Percentiles rank a stretch among this genome's conserved stretches.
Evolutionary conservation across 1,139 yeast genomes (phyloP).

Genomic region (Taiozyma sp.): DNA sequence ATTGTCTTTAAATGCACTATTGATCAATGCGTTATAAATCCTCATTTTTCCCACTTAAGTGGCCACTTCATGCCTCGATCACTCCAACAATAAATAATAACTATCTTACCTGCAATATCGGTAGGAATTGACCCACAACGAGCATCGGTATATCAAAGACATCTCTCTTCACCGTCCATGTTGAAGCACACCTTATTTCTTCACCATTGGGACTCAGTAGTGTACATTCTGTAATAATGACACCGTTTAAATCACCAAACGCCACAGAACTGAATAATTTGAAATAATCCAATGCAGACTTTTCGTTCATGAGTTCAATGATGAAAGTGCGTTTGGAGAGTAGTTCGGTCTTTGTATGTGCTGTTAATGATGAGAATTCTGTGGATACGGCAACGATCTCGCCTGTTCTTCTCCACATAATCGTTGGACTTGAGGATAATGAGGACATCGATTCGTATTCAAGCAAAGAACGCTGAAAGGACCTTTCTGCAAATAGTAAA

Average conservation of each 20-base stretch:
- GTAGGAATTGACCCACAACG: slow-evolving; percentile 86
- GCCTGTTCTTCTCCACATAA: slow-evolving; percentile 76
- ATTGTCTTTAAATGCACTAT: too few relatives aligned
- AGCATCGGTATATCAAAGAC: slow-evolving; percentile 91
- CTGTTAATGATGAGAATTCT: slow-evolving; percentile 62
- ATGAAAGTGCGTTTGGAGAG: slow-evolving; percentile 49
- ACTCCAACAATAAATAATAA: background rate
- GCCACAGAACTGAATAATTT: slow-evolving; percentile 72
- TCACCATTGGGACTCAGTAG: slow-evolving; percentile 40
- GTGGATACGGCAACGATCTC: slow-evolving; percentile 70
- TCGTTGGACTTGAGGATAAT: slow-evolving; percentile 60
- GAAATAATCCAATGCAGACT: slow-evolving; percentile 79
- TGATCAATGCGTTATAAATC: too few relatives aligned
- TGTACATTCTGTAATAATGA: slow-evolving; percentile 78
- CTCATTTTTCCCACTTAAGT: too few relatives aligned
- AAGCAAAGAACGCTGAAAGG: slow-evolving; percentile 62
- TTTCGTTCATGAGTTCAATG: slow-evolving; percentile 82
- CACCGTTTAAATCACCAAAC: slow-evolving; percentile 76
- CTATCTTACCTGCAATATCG: slow-evolving; percentile 40
- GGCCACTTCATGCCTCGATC: too few relatives aligned
- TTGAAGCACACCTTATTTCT: slow-evolving; percentile 56
- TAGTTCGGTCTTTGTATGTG: slow-evolving; percentile 32
- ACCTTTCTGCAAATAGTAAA: slow-evolving; percentile 59
- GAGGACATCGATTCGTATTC: slow-evolving; percentile 51
- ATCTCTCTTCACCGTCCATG: slow-evolving; percentile 88